Evolutionary conservation across 371 early-diverging fungal genomes (phyloP).

Genomic region (Mortierella sp.): DNA sequence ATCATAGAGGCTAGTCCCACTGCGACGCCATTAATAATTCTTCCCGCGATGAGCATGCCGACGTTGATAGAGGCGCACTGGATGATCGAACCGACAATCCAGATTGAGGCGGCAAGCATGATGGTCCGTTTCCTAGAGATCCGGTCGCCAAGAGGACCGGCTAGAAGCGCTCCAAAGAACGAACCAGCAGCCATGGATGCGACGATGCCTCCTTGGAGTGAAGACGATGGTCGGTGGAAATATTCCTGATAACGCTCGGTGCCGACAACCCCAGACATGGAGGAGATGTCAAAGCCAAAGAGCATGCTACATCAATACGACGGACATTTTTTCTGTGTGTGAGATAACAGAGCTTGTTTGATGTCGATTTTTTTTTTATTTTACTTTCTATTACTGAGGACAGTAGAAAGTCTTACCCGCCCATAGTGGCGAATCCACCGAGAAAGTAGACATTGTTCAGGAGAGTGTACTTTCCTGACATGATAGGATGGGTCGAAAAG

Average conservation of each 20-base stretch:
- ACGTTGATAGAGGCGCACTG: constrained; percentile 70
- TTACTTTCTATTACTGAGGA: no score
- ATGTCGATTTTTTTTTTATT: no score
- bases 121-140: constrained; percentile 86
- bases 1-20: constrained; percentile 89
- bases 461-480: constrained; percentile 27
- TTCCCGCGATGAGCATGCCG: constrained; percentile 75
- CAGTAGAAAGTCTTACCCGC: constrained; percentile 57
- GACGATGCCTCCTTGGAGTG: constrained; percentile 65
- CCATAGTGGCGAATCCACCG: constrained; percentile 67
- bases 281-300: constrained; percentile 73
- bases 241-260: constrained; percentile 63
- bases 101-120: constrained; percentile 74
- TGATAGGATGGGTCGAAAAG: background rate
- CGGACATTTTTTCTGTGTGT: no score
- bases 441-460: constrained; percentile 56
- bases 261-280: constrained; percentile 68
- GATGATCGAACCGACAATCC: constrained; percentile 77
- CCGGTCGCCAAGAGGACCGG: constrained; percentile 76
- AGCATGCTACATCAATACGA: constrained; percentile 64
- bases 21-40: constrained; percentile 84
- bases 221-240: constrained; percentile 65
- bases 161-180: constrained; percentile 70
- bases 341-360: no score
- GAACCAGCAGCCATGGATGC: constrained; percentile 79